Conservation (phyloP, 73 alveolate species). For the Durusdinium trenchii region DNA sequence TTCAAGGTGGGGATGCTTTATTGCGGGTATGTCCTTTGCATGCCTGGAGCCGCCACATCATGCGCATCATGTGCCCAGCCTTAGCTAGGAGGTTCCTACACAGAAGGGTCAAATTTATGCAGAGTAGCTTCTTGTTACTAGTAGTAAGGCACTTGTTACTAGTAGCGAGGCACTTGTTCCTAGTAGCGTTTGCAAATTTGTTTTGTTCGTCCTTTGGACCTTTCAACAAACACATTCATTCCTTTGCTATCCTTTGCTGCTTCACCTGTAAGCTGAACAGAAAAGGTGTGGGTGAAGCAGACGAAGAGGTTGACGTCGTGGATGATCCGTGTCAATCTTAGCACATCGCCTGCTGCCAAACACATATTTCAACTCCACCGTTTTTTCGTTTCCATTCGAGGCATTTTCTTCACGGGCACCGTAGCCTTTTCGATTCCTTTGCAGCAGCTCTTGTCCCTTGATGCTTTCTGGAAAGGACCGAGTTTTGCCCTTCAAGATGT, state of each 20-base stretch:
- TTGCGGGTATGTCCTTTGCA: constrained; percentile 91
- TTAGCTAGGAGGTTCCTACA: neutral
- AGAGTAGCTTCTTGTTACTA: no score
- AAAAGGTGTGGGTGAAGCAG: constrained; percentile 86
- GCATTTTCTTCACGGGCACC: constrained; percentile 82
- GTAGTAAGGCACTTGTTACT: no score
- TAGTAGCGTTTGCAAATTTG: no score
- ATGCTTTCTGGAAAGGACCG: constrained; percentile 75
- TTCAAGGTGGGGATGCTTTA: constrained; percentile 92
- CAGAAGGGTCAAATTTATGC: neutral
- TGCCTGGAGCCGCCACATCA: constrained; percentile 81
- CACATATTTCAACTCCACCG: neutral
- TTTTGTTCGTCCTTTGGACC: no score
- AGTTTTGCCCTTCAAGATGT: neutral
- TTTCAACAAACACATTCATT: neutral
- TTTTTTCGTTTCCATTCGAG: neutral
- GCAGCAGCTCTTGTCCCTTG: constrained; percentile 55
- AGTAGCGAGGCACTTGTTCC: no score
- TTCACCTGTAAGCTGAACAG: neutral
- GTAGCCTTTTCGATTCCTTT: constrained; percentile 88
- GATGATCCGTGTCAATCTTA: constrained; percentile 70
- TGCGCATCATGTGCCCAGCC: constrained; percentile 68
- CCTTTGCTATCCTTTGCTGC: neutral
- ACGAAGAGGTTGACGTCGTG: constrained; percentile 83
- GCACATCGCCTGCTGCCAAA: neutral